These are phyloP conservation scores for Candolleomyces aberdarensis DNA, from an alignment of 768 basidiomycete species.

Conservation along the genomic window DNA sequence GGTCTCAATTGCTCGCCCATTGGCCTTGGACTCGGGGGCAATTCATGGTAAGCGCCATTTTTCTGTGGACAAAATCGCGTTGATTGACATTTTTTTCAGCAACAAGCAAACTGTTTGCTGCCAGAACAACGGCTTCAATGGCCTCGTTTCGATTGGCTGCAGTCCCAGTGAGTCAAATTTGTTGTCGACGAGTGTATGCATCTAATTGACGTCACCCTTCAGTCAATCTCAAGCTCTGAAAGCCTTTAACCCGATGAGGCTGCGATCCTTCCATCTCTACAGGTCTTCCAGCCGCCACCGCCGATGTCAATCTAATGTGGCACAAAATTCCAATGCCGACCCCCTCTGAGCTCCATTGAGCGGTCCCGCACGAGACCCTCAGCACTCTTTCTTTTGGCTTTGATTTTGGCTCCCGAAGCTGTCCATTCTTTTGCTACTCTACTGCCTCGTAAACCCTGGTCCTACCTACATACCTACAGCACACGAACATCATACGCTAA, in stretches of 20 bases:
- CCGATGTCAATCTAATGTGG: too few relatives aligned
- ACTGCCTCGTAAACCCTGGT: not conserved
- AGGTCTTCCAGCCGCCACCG: not conserved
- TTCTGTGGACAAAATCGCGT: not conserved
- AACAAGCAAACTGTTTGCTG: constrained; percentile 44
- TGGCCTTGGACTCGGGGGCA: constrained; percentile 28
- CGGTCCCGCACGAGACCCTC: not conserved
- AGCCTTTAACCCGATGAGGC: not conserved
- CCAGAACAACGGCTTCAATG: constrained; percentile 39
- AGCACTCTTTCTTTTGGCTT: not conserved
- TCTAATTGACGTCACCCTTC: not conserved
- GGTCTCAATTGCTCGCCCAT: constrained; percentile 36
- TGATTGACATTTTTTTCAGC: constrained; percentile 19
- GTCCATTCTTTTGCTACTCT: not conserved
- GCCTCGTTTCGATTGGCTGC: constrained; percentile 42
- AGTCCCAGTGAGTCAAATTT: constrained; percentile 32
- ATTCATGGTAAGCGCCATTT: constrained; percentile 25
- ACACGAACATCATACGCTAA: not conserved
- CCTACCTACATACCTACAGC: not conserved
- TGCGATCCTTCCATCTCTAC: too few relatives aligned
- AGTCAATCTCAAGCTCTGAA: constrained; percentile 23
- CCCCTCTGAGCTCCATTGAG: not conserved
- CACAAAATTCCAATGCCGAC: too few relatives aligned
- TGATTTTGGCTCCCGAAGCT: not conserved
- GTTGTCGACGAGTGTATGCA: not conserved